Base-by-base conservation (phyloP, 2,329 filamentous ascomycete genomes). In the Penicillium sp. region DNA sequence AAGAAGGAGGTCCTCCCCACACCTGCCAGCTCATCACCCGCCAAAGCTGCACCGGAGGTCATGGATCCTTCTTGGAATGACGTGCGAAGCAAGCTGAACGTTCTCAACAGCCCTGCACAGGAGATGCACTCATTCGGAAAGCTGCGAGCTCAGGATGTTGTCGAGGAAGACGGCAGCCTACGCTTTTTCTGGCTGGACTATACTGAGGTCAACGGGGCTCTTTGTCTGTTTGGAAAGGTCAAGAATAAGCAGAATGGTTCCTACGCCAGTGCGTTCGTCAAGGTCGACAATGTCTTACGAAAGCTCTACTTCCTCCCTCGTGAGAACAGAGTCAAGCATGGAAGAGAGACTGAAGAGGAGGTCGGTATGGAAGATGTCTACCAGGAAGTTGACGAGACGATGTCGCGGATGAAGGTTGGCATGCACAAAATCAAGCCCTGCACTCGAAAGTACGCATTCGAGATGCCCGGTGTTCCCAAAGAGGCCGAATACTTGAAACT, bases 141-240 rank as follows among this genome's bases (percentile, higher is more conserved):
- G 73, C 81, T 96, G 44, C 85, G 87, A 57, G 81, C 89, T 51
- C 83, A 88, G 56, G 88, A 95, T 71, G 91, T 89, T n/a, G 75
- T 95, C n/a, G 92, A 97, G 69, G 85, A 89, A 56, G 92, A 99
- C 65, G 94, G 92, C 31, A 95, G 89, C 62, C 79, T 99, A 27
- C 87, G 87, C 61, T 90, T 99, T 77, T 99, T 96, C 76, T 99
- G 94, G 94, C 88, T 89, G 7, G 94, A 99, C 72, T 99, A 96
- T 66, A 90, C 88, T 0, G 94, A 99, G 68, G 79, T 96, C 68
- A 91, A 92, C 64, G 92, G 92, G 53, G 94, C 86, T 61, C 77
- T 99, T 9, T 97, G 91, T 69, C 81, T 99, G 10, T 97, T 99
- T 67, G 94, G 94, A 57, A 99, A 99, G 69, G 92, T 96, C 22